Conservation (phyloP, 2,329 filamentous ascomycete species). For the Fusarium albidum region DNA sequence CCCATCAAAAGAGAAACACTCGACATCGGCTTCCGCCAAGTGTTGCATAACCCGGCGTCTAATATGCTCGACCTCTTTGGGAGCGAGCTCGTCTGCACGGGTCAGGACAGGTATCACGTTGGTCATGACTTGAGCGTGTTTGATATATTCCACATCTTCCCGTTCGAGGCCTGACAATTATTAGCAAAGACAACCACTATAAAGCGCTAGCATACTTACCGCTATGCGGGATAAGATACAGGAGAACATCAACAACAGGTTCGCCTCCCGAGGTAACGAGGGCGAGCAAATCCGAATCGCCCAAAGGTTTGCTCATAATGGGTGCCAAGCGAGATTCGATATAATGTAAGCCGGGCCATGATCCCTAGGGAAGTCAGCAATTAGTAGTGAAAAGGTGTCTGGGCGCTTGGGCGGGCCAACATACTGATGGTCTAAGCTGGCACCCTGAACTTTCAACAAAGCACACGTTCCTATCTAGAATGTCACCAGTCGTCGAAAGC, state of each 20-base stretch:
- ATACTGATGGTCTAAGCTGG: slow-evolving; percentile 60
- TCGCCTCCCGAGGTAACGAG: slow-evolving; percentile 85
- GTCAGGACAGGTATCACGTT: slow-evolving; percentile 88
- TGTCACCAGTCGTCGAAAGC: slow-evolving; percentile 70
- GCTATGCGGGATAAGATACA: slow-evolving; percentile 79
- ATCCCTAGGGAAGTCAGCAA: slow-evolving; percentile 58
- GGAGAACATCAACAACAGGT: slow-evolving; percentile 81
- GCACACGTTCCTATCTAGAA: slow-evolving; percentile 91
- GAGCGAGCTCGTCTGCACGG: slow-evolving; percentile 74
- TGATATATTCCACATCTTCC: slow-evolving; percentile 74
- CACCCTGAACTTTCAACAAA: slow-evolving; percentile 87
- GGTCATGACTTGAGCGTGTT: slow-evolving; percentile 73
- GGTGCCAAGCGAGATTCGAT: slow-evolving; percentile 62
- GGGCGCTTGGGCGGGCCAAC: slow-evolving; percentile 32
- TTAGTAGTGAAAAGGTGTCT: too few species aligned
- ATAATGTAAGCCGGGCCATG: slow-evolving; percentile 73
- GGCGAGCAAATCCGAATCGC: slow-evolving; percentile 77
- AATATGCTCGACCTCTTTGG: slow-evolving; percentile 62
- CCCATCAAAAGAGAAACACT: slow-evolving; percentile 71
- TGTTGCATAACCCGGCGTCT: slow-evolving; percentile 68
- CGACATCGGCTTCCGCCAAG: slow-evolving; percentile 65
- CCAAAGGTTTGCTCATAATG: slow-evolving; percentile 60
- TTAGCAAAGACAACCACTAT: slow-evolving; percentile 7
- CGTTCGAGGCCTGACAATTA: slow-evolving; percentile 41
- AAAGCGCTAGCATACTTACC: slow-evolving; percentile 54